These are phyloP conservation scores for Magnolia sinica DNA, from an alignment of 164 flowering plant species.

Conservation along the genomic window DNA sequence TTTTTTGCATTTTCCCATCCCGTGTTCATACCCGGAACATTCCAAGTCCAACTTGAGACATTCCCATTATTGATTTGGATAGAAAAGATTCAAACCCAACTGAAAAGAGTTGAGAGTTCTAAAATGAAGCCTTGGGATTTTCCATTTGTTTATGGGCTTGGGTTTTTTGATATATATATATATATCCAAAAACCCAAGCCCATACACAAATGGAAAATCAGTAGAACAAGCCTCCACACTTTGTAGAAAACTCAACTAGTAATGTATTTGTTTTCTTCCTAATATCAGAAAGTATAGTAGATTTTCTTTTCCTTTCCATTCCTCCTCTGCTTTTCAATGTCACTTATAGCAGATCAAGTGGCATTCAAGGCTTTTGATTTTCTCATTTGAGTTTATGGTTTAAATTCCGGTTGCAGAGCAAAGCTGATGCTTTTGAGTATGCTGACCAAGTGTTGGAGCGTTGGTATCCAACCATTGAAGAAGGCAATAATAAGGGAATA, in stretches of 20 bases:
- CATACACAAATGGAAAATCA: no score
- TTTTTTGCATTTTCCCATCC: no score
- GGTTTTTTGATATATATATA: no score
- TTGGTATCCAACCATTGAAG: constrained; percentile 92
- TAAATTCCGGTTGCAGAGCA: constrained; percentile 51
- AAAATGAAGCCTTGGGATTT: no score
- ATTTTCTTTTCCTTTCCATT: not conserved
- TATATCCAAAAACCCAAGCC: no score
- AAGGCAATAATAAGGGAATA: constrained; percentile 88
- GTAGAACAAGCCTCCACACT: not conserved
- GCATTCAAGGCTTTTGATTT: not conserved
- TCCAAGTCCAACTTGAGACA: no score
- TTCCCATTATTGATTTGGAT: no score
- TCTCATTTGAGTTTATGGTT: not conserved
- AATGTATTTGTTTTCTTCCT: not conserved
- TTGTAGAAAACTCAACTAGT: not conserved
- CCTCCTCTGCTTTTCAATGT: not conserved
- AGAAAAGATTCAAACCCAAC: no score
- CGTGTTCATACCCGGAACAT: no score
- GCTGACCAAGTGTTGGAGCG: constrained; percentile 91
- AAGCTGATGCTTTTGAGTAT: constrained; percentile 97
- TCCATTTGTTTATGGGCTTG: no score
- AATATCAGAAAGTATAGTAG: not conserved
- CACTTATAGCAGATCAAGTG: not conserved
- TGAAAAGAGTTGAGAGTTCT: no score